Base-by-base conservation (phyloP, 306 rosid species). In the Ormosia emarginata region DNA sequence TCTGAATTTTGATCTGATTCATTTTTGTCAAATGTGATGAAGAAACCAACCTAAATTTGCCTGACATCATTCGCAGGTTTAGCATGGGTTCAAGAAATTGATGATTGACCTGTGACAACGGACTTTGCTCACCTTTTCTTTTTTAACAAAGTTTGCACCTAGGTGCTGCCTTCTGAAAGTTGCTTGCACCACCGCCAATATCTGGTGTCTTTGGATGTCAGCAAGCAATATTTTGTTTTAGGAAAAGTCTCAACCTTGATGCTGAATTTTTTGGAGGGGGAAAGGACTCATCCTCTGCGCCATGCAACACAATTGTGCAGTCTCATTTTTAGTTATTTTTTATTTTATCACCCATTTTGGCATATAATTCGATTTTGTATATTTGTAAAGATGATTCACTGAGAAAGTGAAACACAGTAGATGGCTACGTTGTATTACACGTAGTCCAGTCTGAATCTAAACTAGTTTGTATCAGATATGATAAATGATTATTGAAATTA, bases 1-100 rank as follows among this genome's bases (percentile, higher is more conserved):
- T 64, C 49, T 65, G 80, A n/a, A 63, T 81, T 61, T 78, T 77
- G 74, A 52, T 67, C 65, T 81, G 14, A 24, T 39, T 67, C 40
- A 11, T 30, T 57, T 75, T 40, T 34, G 58, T 39, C 29, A 37
- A 67, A 46, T 13, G 11, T 50, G 8, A 66, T 71, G 14, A n/a
- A 30, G 82, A 75, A 65, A 44, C 71, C 70, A 84, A 71, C 79
- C 79, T 17, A 58, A 50, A 34, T 71, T 68, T 78, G 17, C 37
- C 47, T 17, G 58, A 33, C 43, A 47, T 32, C n/a, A 7, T 71
- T 84, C 15, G 37, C 99, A 95, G 99, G 86, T 86, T 85, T 93
- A 81, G 93, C 96, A 62, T 93, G 98, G 99, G 96, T 93, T 71
- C 93, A 93, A 89, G 97, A 92, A 77, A 87, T 95, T 57, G 94